Evolutionary conservation across 768 basidiomycete species (phyloP).

Genomic region (Paxillus involutus): DNA sequence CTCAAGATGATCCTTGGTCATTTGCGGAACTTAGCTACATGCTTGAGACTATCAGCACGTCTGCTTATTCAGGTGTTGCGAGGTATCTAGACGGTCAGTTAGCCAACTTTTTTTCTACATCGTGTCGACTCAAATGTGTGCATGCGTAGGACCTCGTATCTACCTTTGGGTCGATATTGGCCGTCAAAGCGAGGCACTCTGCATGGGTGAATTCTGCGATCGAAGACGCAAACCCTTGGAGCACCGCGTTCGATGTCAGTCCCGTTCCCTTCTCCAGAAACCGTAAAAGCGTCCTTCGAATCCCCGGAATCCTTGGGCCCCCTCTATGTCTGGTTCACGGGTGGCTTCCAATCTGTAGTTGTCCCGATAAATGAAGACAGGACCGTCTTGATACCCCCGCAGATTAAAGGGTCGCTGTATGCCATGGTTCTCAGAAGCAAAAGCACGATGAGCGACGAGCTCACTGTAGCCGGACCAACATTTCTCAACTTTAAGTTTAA

Average conservation of each 20-base stretch:
- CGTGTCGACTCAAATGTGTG: not conserved
- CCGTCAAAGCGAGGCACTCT: too few relatives aligned
- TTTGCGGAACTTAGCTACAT: slow-evolving; percentile 42
- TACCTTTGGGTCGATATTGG: too few relatives aligned
- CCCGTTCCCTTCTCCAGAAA: too few relatives aligned
- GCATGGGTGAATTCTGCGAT: too few relatives aligned
- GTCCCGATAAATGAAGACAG: slow-evolving; percentile 35
- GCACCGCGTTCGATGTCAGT: too few relatives aligned
- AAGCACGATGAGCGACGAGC: slow-evolving; percentile 41
- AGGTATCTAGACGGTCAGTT: slow-evolving; percentile 47
- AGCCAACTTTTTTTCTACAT: slow-evolving; percentile 30
- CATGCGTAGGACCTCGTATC: too few relatives aligned
- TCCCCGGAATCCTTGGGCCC: slow-evolving; percentile 1
- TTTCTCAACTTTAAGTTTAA: slow-evolving; percentile 43
- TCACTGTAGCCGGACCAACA: slow-evolving; percentile 57
- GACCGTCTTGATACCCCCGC: slow-evolving; percentile 40
- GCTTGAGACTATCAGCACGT: slow-evolving; percentile 54
- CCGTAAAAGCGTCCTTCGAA: slow-evolving; percentile 27
- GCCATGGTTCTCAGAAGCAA: slow-evolving; percentile 44
- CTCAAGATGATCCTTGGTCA: too few relatives aligned
- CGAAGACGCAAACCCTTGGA: too few relatives aligned
- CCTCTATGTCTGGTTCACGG: slow-evolving; percentile 49
- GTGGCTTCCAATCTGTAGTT: slow-evolving; percentile 43
- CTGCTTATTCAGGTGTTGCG: slow-evolving; percentile 59
- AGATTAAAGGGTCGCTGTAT: slow-evolving; percentile 50